phyloP scores from a whole-genome alignment of 208 protist species.

The Crithidia bombi region DNA sequence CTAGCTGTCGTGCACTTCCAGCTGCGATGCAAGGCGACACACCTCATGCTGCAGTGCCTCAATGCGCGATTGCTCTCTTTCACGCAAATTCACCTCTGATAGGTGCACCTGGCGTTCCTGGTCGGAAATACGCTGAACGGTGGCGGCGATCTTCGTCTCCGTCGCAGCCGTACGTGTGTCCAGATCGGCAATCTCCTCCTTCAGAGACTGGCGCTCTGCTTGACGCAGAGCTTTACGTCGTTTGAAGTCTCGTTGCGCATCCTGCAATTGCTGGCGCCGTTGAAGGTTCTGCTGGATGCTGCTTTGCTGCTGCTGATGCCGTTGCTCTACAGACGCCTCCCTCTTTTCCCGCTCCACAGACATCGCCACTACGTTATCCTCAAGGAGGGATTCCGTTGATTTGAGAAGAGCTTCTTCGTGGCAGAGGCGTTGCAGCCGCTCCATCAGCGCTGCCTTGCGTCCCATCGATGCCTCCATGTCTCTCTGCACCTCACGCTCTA shows the following conservation, averaged over 20 bases:
- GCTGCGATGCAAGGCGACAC: neutral
- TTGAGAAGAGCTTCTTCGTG: conserved; percentile 3
- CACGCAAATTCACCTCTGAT: neutral
- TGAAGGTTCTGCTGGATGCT: neutral
- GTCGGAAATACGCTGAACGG: conserved; percentile 3
- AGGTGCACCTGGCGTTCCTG: neutral
- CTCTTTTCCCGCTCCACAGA: neutral
- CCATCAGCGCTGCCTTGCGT: conserved; percentile 4
- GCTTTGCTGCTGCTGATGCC: neutral
- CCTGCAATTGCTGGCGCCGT: conserved; percentile 10
- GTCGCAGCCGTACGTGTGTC: neutral
- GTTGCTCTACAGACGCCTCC: neutral
- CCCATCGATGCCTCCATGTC: conserved; percentile 12
- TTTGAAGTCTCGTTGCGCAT: neutral
- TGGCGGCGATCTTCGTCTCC: neutral
- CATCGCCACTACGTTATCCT: neutral
- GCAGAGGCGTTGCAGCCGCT: conserved; percentile 3
- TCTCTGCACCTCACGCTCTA: conserved; percentile 1
- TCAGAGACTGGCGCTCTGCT: neutral
- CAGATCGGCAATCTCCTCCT: neutral
- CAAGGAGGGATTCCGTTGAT: neutral
- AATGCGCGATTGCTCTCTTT: conserved; percentile 2
- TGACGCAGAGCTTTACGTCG: neutral
- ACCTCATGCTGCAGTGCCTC: neutral
- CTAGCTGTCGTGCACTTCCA: neutral